Evolutionary conservation across 2,329 filamentous ascomycete species (phyloP), one percentile per base, ranked within the genome.

Genomic region (Capronia coronata): DNA sequence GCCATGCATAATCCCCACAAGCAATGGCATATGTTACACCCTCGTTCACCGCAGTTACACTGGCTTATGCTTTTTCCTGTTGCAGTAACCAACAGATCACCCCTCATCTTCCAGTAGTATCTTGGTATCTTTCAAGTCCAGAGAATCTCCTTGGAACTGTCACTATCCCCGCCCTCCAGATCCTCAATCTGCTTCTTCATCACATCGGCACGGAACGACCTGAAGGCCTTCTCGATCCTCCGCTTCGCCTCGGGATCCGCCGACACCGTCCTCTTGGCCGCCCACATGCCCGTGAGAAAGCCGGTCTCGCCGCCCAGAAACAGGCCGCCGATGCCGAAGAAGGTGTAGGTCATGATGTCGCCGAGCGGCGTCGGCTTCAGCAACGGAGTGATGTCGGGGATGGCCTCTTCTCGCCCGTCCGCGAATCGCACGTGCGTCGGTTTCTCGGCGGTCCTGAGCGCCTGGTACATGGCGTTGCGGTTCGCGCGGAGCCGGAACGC

Each of bases 301-400:
- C 82, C 82, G 59, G 49, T 40, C 66, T 86, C 82, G 6, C 82
- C 82, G 6, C 81, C 81, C 4, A 86, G 55, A 53, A 86, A 80
- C 3, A 84, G 62, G 0, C 82, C 81, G 11, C 79, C 81, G 0
- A 76, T 61, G 0, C 75, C 75, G 40, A 84, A 80, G 61, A 85
- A 76, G 53, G 77, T 75, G 60, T 82, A 84, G 0, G 82, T 78
- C 2, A 78, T 76, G 22, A 80, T 62, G 55, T 86, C 82, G 11
- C 80, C 80, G 42, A 77, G 61, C 0, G 69, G 69, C 1, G 76
- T 78, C 0, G 82, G 82, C 38, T 75, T 72, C 34, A 85, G 57
- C 30, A 79, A 60, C 0, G 73, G 72, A 0, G 77, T 78, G 29
- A 85, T 66, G 57, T 86, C 80, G 0, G 83, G 82, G 1, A 86